Conservation (phyloP, 169 alveolate species). For the Eimeria maxima region DNA sequence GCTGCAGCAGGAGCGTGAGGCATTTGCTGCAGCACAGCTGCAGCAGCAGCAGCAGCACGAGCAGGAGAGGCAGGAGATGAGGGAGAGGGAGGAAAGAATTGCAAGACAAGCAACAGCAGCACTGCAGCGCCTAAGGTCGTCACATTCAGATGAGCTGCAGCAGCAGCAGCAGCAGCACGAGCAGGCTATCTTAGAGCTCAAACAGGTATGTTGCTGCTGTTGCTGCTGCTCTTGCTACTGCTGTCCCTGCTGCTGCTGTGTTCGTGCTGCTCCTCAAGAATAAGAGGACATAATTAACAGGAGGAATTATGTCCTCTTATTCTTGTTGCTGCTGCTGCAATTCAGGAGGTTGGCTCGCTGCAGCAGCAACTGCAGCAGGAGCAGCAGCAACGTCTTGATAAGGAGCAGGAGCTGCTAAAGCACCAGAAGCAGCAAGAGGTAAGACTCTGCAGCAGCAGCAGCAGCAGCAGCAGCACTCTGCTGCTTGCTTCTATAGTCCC, state of each 20-base stretch:
- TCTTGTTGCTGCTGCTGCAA: constrained; percentile 26
- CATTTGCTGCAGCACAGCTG: constrained; percentile 40
- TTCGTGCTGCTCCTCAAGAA: neutral
- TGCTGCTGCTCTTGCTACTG: neutral
- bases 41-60: constrained; percentile 37
- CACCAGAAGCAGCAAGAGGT: constrained; percentile 42
- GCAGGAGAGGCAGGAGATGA: constrained; percentile 12
- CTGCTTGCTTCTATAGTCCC: neutral
- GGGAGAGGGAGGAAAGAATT: neutral
- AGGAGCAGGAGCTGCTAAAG: neutral
- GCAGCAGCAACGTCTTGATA: constrained; percentile 26
- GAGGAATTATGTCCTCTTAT: too few relatives aligned
- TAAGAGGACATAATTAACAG: too few relatives aligned
- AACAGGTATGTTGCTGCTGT: constrained; percentile 33
- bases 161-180: constrained; percentile 68
- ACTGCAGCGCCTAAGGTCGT: neutral
- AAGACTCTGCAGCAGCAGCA: constrained; percentile 9
- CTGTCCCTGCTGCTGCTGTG: neutral
- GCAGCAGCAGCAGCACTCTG: neutral
- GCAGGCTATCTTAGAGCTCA: neutral
- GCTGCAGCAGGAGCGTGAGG: constrained; percentile 48
- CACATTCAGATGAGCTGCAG: neutral
- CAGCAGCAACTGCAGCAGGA: constrained; percentile 74
- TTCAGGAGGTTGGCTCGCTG: constrained; percentile 1
- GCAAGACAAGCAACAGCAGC: neutral